Evolutionary conservation across 768 basidiomycete species (phyloP), one percentile per base, ranked within the genome.

Genomic region (Omphalotus guepiniiformis): DNA sequence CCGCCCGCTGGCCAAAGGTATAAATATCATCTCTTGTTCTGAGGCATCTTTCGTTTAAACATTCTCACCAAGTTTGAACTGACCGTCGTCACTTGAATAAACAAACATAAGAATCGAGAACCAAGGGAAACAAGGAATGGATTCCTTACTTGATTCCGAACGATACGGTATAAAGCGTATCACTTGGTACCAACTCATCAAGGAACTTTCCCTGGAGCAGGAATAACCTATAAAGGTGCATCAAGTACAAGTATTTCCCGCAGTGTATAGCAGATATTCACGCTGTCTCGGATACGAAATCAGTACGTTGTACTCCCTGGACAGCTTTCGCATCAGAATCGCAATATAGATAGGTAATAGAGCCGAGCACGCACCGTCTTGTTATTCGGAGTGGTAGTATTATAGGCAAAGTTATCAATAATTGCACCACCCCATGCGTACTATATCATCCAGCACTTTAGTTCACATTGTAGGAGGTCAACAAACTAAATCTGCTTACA

Each of bases 401-500:
- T 66, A 52, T 61, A 66, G 1, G 61, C 65, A 42, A 60, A 61
- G 48, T 63, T 64, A 44, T 66, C 58, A 39, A 65, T 64, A 11
- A 66, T 48, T 18, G 65, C 64, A 11, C 64, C 65, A 26, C 64
- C 65, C 63, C 63, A 64, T 9, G 65, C 62, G 23, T 66, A 64
- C 64, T 66, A 15, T 25, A 15, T 12, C 11, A 44, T 16, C 42
- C 23, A 18, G 4, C 16, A 12, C 36, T 34, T 6, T 1, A 9
- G 16, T 12, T 25, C 19, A 9, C 1, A 36, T 26, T 8, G 9
- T 15, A 11, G 26, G 13, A 37, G 13, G 8, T 21, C 11, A 39
- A 3, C 15, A 18, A 15, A 27, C 15, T 19, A 7, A 29, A 25
- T 32, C 15, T n/a, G 22, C 60, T 36, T 32, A 59, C 55, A 47